phyloP scores from a whole-genome alignment of 2,329 filamentous ascomycete species.

The Ceratocystis huliohia region DNA sequence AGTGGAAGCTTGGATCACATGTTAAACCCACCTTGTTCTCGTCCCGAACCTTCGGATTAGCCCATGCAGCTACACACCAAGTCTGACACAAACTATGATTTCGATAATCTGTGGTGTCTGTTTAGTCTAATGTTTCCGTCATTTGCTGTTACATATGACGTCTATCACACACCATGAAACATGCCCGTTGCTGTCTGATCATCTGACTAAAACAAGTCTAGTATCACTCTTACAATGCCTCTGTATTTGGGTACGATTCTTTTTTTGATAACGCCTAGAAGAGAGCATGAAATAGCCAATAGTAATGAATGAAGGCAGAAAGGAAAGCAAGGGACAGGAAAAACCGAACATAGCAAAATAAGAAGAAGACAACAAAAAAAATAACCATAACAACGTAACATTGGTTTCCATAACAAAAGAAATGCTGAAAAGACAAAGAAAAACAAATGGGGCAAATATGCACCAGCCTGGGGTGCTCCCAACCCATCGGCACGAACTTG shows the following conservation, averaged over 20 bases:
- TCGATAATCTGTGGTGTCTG: no score
- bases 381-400: not conserved
- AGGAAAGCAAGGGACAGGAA: not conserved
- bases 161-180: not conserved
- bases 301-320: not conserved
- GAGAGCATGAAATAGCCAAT: not conserved
- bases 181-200: not conserved
- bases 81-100: not conserved
- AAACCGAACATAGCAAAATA: not conserved
- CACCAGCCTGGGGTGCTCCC: not conserved
- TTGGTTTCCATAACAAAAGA: not conserved
- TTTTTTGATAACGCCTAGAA: not conserved
- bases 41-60: no score
- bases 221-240: not conserved
- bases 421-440: not conserved
- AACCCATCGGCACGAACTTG: not conserved
- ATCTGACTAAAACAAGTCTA: not conserved
- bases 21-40: not conserved
- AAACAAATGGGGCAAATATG: not conserved
- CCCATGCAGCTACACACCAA: no score
- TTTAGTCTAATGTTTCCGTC: not conserved
- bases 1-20: not conserved
- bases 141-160: not conserved
- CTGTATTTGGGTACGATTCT: not conserved
- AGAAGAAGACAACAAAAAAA: not conserved